Percentiles rank a stretch among this genome's conserved stretches.
Evolutionary conservation across 1,284 basidiomycete genomes (phyloP).

Genomic region (Naganishia sp.): DNA sequence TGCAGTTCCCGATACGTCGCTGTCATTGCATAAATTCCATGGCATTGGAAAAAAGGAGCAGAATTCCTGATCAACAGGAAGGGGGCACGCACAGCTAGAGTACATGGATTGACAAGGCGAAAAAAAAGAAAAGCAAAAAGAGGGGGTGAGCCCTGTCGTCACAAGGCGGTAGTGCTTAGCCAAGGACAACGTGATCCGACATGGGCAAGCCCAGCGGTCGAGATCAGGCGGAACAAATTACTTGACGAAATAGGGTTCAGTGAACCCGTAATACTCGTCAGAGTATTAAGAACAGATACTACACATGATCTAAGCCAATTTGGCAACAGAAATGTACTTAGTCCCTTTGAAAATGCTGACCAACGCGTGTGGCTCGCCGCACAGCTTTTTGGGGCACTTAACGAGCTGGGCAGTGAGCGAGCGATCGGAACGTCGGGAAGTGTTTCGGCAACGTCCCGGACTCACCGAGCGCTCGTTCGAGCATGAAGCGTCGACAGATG

Average conservation of each 20-base stretch:
- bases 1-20: too few relatives aligned
- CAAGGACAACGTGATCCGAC: constrained; percentile 31
- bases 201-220: constrained; percentile 34
- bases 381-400: neutral
- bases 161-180: constrained; percentile 30
- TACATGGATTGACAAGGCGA: neutral
- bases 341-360: neutral
- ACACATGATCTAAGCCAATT: constrained; percentile 36
- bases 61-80: too few relatives aligned
- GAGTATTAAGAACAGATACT: constrained; percentile 36
- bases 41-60: too few relatives aligned
- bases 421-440: too few relatives aligned
- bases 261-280: constrained; percentile 35
- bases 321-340: constrained; percentile 34
- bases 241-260: constrained; percentile 34
- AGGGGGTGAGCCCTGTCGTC: constrained; percentile 31
- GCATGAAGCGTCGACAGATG: constrained; percentile 2
- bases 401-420: too few relatives aligned
- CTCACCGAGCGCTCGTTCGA: neutral
- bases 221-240: constrained; percentile 35
- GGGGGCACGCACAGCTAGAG: neutral
- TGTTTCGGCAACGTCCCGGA: constrained; percentile 6
- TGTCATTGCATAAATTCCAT: too few relatives aligned
- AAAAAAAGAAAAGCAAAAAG: constrained; percentile 21
- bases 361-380: neutral